Conservation (phyloP, 2,329 filamentous ascomycete species). For the Clarireedia monteithiana region DNA sequence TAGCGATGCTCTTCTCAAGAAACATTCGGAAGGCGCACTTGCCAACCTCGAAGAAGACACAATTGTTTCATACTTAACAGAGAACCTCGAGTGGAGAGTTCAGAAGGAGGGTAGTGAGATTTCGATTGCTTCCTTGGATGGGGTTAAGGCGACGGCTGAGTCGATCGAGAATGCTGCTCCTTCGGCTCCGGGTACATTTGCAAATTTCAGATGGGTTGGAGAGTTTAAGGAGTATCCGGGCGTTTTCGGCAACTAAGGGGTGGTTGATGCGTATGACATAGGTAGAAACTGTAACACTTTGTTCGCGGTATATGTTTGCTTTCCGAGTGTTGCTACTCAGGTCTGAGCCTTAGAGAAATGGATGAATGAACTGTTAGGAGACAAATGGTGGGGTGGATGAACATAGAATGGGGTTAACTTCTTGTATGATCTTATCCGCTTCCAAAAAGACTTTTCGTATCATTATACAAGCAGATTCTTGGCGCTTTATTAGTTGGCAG, state of each 20-base stretch:
- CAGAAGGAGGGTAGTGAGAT: conserved; percentile 1
- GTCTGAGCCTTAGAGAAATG: too few species aligned
- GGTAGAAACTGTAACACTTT: too few species aligned
- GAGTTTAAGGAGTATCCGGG: conserved; percentile 3
- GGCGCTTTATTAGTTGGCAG: not conserved
- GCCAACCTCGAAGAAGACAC: conserved; percentile 20
- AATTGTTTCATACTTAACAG: conserved; percentile 23
- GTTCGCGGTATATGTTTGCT: too few species aligned
- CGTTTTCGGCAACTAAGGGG: not conserved
- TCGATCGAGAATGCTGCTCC: conserved; percentile 4
- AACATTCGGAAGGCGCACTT: conserved; percentile 22
- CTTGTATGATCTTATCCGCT: too few species aligned
- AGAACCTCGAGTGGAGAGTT: conserved; percentile 22
- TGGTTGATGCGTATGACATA: too few species aligned
- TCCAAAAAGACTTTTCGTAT: too few species aligned
- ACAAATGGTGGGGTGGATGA: too few species aligned
- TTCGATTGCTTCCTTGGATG: not conserved
- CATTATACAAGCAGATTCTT: too few species aligned
- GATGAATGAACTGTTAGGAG: too few species aligned
- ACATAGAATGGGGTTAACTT: too few species aligned
- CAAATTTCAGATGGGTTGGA: conserved; percentile 7
- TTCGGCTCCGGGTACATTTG: not conserved
- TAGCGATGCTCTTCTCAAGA: conserved; percentile 27
- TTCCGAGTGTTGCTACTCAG: too few species aligned
- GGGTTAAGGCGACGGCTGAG: not conserved